phyloP scores from a whole-genome alignment of 2,329 filamentous ascomycete species.

The Aspergillus thermomutatus region DNA sequence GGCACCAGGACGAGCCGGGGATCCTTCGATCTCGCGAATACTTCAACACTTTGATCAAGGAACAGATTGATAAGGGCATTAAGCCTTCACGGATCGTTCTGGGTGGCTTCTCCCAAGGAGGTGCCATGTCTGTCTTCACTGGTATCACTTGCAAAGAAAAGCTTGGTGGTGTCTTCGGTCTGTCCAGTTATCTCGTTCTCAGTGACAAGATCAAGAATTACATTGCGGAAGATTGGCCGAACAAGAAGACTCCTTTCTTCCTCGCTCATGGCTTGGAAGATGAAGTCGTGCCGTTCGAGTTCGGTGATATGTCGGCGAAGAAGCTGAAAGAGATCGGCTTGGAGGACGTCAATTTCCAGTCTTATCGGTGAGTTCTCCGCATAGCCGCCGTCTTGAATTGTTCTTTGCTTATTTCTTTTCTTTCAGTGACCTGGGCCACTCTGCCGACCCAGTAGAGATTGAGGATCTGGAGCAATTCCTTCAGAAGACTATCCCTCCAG shows the following conservation, averaged over 20 bases:
- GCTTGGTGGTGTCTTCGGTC: conserved; percentile 81
- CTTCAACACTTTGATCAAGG: conserved; percentile 74
- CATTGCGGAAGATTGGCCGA: conserved; percentile 54
- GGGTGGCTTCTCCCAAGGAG: conserved; percentile 67
- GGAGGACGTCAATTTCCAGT: conserved; percentile 66
- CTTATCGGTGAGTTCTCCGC: conserved; percentile 61
- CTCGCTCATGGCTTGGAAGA: conserved; percentile 86
- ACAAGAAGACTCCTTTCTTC: conserved; percentile 77
- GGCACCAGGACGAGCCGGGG: conserved; percentile 58
- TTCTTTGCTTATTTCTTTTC: conserved; percentile 6
- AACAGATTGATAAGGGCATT: conserved; percentile 78
- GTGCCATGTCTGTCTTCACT: conserved; percentile 78
- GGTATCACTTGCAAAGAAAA: conserved; percentile 71
- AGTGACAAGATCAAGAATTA: conserved; percentile 60
- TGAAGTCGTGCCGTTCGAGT: conserved; percentile 64
- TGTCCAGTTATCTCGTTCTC: conserved; percentile 79
- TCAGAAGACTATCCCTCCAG: conserved; percentile 49
- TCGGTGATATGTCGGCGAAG: conserved; percentile 66
- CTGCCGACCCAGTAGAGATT: conserved; percentile 73
- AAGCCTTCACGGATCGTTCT: conserved; percentile 78
- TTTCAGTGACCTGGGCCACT: conserved; percentile 67
- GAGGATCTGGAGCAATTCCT: conserved; percentile 72
- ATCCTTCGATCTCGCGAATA: conserved; percentile 71
- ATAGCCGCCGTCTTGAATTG: background rate
- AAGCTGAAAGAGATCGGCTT: conserved; percentile 67